phyloP scores from a whole-genome alignment of 257 asterid species.

The Haberlea rhodopensis region DNA sequence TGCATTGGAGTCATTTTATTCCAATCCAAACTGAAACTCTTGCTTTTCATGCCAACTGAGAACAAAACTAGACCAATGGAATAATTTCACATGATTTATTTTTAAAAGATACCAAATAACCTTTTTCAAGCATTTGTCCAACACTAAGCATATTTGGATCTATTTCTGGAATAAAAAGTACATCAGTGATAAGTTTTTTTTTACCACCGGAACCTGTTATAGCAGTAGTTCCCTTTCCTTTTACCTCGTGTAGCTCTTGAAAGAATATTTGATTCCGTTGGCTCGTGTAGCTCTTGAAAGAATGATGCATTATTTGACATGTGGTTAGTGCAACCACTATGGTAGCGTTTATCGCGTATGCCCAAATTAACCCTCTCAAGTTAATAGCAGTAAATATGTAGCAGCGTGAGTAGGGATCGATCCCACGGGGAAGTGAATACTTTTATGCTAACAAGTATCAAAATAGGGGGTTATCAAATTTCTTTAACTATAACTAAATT shows the following conservation, averaged over 20 bases:
- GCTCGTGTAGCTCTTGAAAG: no score
- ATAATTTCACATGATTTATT: slow-evolving; percentile 6
- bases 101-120: neutral
- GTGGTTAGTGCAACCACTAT: no score
- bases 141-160: slow-evolving; percentile 17
- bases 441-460: no score
- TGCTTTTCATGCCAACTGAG: neutral
- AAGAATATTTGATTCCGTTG: neutral
- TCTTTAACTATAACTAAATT: no score
- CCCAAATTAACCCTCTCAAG: no score
- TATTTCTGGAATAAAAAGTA: slow-evolving; percentile 3
- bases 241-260: neutral
- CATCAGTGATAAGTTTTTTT: slow-evolving; percentile 13
- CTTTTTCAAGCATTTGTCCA: slow-evolving; percentile 12
- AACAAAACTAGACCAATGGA: neutral
- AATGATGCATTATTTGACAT: no score
- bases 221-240: slow-evolving; percentile 1
- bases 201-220: neutral
- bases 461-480: no score
- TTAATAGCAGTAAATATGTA: no score
- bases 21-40: neutral
- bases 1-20: neutral
- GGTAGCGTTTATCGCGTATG: no score
- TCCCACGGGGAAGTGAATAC: no score
- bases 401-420: no score